These are phyloP conservation scores for Tylopilus intermedius DNA, from an alignment of 768 basidiomycete genomes.

Conservation along the genomic window DNA sequence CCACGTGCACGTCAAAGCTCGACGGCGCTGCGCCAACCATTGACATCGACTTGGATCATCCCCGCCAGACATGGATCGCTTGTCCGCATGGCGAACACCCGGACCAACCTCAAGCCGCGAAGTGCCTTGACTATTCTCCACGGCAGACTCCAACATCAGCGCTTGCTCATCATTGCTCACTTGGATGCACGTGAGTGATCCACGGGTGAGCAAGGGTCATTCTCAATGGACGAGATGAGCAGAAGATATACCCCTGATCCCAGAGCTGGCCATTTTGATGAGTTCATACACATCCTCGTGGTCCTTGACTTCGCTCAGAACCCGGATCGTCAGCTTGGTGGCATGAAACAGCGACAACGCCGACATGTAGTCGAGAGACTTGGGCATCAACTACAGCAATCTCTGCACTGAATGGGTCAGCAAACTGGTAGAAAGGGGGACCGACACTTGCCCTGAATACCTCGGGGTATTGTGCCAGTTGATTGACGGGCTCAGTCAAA, in stretches of 20 bases:
- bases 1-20: slow-evolving; percentile 21
- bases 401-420: slow-evolving; percentile 41
- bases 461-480: slow-evolving; percentile 66
- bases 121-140: neutral
- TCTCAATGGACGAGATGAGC: slow-evolving; percentile 62
- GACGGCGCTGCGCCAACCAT: slow-evolving; percentile 27
- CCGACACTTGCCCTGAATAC: slow-evolving; percentile 61
- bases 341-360: slow-evolving; percentile 62
- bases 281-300: slow-evolving; percentile 85
- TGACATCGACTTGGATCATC: slow-evolving; percentile 38
- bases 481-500: slow-evolving; percentile 69
- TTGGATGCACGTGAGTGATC: slow-evolving; percentile 42
- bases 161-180: slow-evolving; percentile 33
- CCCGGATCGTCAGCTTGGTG: slow-evolving; percentile 66
- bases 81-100: slow-evolving; percentile 17
- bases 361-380: slow-evolving; percentile 61
- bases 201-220: slow-evolving; percentile 69
- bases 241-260: slow-evolving; percentile 54
- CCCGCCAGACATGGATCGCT: slow-evolving; percentile 42
- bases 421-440: neutral
- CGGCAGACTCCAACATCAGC: neutral
- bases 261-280: slow-evolving; percentile 54
- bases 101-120: neutral
- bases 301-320: slow-evolving; percentile 79
- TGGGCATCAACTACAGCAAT: slow-evolving; percentile 64